Percentiles rank a stretch among this genome's conserved stretches.
phyloP scores from a whole-genome alignment of 805 yeast species.

The Trichomonascus vanleenenianus region DNA sequence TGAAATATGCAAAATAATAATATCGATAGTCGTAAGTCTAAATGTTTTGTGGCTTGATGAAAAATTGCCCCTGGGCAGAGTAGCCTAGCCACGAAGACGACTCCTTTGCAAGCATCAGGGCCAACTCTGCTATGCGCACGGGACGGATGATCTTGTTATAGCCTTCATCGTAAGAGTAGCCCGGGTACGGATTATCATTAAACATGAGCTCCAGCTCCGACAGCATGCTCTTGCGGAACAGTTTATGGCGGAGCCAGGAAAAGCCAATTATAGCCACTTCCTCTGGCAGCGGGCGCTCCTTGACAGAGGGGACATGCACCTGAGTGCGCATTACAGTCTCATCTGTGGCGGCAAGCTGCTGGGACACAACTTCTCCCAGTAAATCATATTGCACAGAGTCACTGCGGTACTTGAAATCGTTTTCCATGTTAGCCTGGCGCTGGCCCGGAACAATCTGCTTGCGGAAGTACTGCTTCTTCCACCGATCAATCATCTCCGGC shows the following conservation, averaged over 20 bases:
- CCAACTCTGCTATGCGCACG: background rate
- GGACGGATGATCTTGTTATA: background rate
- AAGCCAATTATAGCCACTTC: slow-evolving; percentile 17
- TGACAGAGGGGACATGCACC: slow-evolving; percentile 6
- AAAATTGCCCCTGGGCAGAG: too few relatives aligned
- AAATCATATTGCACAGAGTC: too few relatives aligned
- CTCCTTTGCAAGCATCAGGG: background rate
- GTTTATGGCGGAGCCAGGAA: slow-evolving; percentile 10
- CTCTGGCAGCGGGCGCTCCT: slow-evolving; percentile 20
- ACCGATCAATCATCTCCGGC: background rate
- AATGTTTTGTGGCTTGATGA: too few relatives aligned
- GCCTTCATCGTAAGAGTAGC: slow-evolving; percentile 1
- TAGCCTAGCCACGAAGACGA: background rate
- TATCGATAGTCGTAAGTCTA: too few relatives aligned
- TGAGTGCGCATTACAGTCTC: background rate
- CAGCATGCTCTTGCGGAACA: background rate
- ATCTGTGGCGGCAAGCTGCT: too few relatives aligned
- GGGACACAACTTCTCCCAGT: too few relatives aligned
- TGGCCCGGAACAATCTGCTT: background rate
- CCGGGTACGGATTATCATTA: slow-evolving; percentile 16
- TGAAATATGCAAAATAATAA: too few relatives aligned
- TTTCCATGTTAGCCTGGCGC: too few relatives aligned
- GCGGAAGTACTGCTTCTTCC: background rate
- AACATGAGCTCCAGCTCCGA: background rate
- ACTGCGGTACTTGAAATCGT: too few relatives aligned